These are phyloP conservation scores for Hebeloma cylindrosporum DNA, from an alignment of 768 basidiomycete genomes.

Conservation along the genomic window DNA sequence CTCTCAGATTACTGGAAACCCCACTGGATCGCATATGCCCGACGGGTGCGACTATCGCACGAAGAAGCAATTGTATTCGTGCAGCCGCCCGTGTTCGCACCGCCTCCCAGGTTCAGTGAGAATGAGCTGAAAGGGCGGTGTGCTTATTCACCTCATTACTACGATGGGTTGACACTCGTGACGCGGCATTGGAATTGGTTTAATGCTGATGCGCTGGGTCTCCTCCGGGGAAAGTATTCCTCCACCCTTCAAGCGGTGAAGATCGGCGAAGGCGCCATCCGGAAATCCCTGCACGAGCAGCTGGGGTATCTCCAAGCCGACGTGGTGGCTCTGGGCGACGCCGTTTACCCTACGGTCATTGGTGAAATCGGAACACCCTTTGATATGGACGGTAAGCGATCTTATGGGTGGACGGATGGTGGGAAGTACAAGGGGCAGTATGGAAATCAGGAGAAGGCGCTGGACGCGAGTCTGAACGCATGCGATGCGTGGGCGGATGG, in stretches of 20 bases:
- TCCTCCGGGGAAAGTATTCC: conserved; percentile 82
- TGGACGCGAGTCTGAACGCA: conserved; percentile 80
- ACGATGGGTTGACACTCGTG: conserved; percentile 93
- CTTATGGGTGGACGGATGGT: conserved; percentile 77
- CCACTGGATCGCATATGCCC: conserved; percentile 58
- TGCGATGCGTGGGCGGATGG: conserved; percentile 49
- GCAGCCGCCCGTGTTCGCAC: conserved; percentile 87
- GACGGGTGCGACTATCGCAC: conserved; percentile 64
- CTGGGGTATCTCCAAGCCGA: conserved; percentile 78
- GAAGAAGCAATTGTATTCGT: conserved; percentile 87
- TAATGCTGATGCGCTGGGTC: conserved; percentile 92
- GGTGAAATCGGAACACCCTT: conserved; percentile 96
- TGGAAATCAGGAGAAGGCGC: conserved; percentile 72
- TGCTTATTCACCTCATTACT: conserved; percentile 83
- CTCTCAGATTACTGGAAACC: conserved; percentile 79
- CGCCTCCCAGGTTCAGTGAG: conserved; percentile 63
- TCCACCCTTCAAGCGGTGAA: conserved; percentile 45
- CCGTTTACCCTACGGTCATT: conserved; percentile 80
- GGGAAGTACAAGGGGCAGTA: conserved; percentile 77
- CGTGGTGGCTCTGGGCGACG: conserved; percentile 53
- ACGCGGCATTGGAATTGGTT: conserved; percentile 93
- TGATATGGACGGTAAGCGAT: conserved; percentile 86
- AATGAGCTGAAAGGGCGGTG: conserved; percentile 64
- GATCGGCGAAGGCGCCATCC: conserved; percentile 82
- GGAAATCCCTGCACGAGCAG: conserved; percentile 79